Evolutionary conservation across 495 filamentous ascomycete species (phyloP), one percentile per base, ranked within the genome.

Genomic region (Pseudevernia furfuracea): DNA sequence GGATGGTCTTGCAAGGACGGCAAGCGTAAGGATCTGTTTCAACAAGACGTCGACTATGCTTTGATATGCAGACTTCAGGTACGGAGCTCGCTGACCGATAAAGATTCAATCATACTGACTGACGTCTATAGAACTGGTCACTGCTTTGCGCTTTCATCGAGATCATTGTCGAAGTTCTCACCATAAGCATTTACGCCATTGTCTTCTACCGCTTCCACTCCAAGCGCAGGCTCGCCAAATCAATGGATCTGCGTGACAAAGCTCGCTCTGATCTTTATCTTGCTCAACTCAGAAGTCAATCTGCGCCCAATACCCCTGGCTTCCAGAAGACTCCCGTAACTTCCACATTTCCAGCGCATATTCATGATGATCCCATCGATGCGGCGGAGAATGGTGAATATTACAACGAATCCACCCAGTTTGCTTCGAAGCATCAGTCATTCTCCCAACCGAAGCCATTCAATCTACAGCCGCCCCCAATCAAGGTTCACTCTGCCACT

Each of bases 141-240:
- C 84, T 99, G 58, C 87, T 99, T 69, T 99, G 94, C 80, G 89
- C 89, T 72, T 89, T 99, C 72, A 97, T 99, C 77, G 94, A 99
- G 78, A 83, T 99, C 67, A 89, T 95, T 61, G 82, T 99, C 67
- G 94, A 99, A 74, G 80, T 88, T 69, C 84, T 99, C 75, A 89
- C 89, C 68, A 96, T 99, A 73, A 76, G 84, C 43, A 88, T 99
- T 72, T 99, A 99, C 80, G 90, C 81, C 73, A 82, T 97, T 72
- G 86, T 95, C 73, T 96, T 96, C 79, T 97, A 94, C 81, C 89
- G 94, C 68, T 89, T 96, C 81, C 94, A 90, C 83, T 89, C 89
- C 64, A 99, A 99, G 82, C 88, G 90, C 73, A 85, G 86, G 70
- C 89, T 99, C 63, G 87, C 87, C 74, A 97, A 96, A 79, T 90